These are phyloP conservation scores for Podaxis mareebaensis DNA, from an alignment of 768 basidiomycete genomes.

Conservation along the genomic window DNA sequence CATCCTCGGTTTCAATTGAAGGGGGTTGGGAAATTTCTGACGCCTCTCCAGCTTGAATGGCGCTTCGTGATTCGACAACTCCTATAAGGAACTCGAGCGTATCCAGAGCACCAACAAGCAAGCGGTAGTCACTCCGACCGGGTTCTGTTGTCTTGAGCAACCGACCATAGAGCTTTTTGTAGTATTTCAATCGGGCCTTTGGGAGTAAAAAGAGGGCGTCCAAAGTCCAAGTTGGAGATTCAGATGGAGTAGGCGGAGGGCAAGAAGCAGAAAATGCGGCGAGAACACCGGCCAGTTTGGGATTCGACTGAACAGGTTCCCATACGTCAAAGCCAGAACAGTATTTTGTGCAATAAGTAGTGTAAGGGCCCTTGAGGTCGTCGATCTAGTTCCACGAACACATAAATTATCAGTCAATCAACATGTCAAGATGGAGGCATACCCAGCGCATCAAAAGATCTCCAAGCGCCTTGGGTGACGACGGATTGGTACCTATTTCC, in stretches of 20 bases:
- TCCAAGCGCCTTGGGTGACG: conserved; percentile 90
- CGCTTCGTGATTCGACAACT: conserved; percentile 60
- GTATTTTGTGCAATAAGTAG: conserved; percentile 73
- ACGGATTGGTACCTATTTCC: conserved; percentile 90
- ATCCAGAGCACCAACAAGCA: conserved; percentile 79
- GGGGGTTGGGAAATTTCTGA: conserved; percentile 19
- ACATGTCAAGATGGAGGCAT: conserved; percentile 28
- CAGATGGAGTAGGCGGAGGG: conserved; percentile 55
- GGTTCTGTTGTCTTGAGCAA: conserved; percentile 85
- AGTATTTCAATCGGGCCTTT: conserved; percentile 82
- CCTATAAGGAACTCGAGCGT: conserved; percentile 75
- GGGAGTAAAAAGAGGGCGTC: conserved; percentile 90
- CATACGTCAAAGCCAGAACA: conserved; percentile 80
- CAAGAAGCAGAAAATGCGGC: conserved; percentile 63
- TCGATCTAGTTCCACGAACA: conserved; percentile 64
- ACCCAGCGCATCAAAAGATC: conserved; percentile 99
- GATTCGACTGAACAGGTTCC: conserved; percentile 77
- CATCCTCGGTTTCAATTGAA: conserved; percentile 45
- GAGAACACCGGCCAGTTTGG: conserved; percentile 68
- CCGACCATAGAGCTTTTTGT: conserved; percentile 85
- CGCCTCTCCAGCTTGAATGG: conserved; percentile 48
- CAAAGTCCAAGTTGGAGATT: conserved; percentile 69
- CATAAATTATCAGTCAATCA: conserved; percentile 15
- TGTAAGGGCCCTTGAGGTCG: conserved; percentile 87
- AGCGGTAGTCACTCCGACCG: conserved; percentile 82